Base-by-base conservation (phyloP, 2,329 filamentous ascomycete species). In the Trichoderma koningiopsis region DNA sequence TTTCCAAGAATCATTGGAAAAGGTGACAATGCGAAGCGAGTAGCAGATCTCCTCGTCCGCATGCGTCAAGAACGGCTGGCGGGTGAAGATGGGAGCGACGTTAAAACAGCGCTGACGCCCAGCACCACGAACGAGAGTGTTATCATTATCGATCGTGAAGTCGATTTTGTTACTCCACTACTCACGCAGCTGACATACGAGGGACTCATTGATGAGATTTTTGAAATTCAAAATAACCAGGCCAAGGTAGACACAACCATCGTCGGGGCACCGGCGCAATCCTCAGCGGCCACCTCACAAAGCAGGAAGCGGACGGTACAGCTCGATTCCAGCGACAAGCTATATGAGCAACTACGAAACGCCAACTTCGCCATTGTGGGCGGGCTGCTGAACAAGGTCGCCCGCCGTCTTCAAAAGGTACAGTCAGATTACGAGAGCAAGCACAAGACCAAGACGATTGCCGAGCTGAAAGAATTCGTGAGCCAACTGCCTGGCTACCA, bases 171-270 rank as follows among this genome's bases (percentile, higher is more conserved):
- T 19, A 97, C 96, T 0, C 91, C 92, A 0, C 85, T 99, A 19
- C 89, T 99, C 66, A 98, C 95, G 0, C 96, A 99, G 78, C 83
- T 99, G 71, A 99, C 96, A 1, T 99, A 99, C 76, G 95, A 99
- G 81, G 96, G 96, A 4, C 84, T 99, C 31, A 91, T 99, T 66
- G 96, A 99, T 76, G 96, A 99, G 78, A 87, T 96, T 19, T 96
- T 97, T 77, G 91, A 92, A 37, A 97, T 99, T 71, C 89, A 92
- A 72, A 92, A 97, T 76, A 98, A 96, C 76, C 94, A 97, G 77
- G 91, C 93, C 47, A 96, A 98, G 77, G 89, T 98, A 27, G 95
- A 98, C 77, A 93, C 93, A 2, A 94, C 94, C 1, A 88, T 98
- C 70, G 89, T 97, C 11, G 95, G 95, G 13, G 87, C 87, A n/a